Conservation (phyloP, 2,329 filamentous ascomycete species). For the Plectosphaerella sp. region DNA sequence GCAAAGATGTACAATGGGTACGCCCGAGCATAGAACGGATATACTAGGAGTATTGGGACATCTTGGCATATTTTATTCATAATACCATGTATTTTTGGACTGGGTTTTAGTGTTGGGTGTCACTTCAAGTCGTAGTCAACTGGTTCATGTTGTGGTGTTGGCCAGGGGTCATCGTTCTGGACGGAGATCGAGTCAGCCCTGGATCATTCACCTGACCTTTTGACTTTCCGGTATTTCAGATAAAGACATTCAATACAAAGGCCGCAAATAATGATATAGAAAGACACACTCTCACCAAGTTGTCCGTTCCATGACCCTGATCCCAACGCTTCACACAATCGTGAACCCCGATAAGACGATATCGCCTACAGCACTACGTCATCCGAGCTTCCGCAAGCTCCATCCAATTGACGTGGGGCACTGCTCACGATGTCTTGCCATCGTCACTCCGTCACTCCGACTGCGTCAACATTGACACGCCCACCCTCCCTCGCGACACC, state of each 20-base stretch:
- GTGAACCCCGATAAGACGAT: neutral
- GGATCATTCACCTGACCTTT: no score
- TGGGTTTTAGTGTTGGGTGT: neutral
- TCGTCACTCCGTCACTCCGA: neutral
- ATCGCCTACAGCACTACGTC: neutral
- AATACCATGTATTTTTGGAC: neutral
- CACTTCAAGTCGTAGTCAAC: no score
- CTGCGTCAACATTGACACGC: neutral
- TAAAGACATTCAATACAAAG: no score
- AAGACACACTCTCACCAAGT: no score
- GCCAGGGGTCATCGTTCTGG: no score
- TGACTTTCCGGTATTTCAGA: no score
- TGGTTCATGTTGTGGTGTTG: no score
- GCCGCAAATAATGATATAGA: no score
- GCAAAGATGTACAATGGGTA: conserved; percentile 14
- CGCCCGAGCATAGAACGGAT: conserved; percentile 12
- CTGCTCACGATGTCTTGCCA: neutral
- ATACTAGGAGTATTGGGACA: neutral
- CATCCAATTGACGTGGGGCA: neutral
- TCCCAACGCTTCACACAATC: no score
- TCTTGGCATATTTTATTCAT: no score
- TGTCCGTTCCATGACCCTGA: no score
- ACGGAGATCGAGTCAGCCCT: no score
- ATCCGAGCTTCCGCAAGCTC: neutral
- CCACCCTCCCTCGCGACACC: neutral